phyloP scores from a whole-genome alignment of 1,284 basidiomycete genomes.

The Cryptococcus floricola region DNA sequence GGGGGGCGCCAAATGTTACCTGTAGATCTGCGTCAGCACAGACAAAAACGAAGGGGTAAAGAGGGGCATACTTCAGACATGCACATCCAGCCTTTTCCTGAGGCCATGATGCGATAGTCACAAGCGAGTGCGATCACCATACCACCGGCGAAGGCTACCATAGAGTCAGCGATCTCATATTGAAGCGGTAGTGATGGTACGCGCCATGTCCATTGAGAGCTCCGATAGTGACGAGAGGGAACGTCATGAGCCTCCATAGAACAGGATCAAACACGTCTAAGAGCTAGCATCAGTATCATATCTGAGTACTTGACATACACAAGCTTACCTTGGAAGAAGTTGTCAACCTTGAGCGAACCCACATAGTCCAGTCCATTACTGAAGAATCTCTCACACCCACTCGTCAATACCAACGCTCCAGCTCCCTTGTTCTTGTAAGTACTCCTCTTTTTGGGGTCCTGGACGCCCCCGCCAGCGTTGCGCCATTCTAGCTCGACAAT shows the following conservation, averaged over 20 bases:
- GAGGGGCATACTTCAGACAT: constrained; percentile 77
- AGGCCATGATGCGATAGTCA: constrained; percentile 88
- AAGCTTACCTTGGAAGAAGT: constrained; percentile 68
- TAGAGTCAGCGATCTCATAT: not conserved
- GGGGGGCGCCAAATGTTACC: constrained; percentile 76
- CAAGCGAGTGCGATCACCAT: constrained; percentile 75
- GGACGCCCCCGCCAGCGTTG: constrained; percentile 51
- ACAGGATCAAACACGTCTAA: constrained; percentile 47
- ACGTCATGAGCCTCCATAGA: constrained; percentile 45
- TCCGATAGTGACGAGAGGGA: constrained; percentile 62
- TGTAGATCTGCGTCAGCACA: constrained; percentile 31
- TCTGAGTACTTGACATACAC: not conserved
- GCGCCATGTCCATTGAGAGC: constrained; percentile 78
- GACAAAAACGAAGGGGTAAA: not conserved
- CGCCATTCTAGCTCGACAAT: constrained; percentile 76
- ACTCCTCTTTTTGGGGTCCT: constrained; percentile 46
- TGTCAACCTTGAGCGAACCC: constrained; percentile 59
- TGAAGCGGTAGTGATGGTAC: constrained; percentile 4
- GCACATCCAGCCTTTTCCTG: constrained; percentile 73
- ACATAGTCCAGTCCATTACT: constrained; percentile 79
- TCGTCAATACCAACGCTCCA: constrained; percentile 72
- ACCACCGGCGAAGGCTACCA: constrained; percentile 71
- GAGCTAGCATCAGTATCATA: not conserved
- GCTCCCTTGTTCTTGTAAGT: constrained; percentile 49
- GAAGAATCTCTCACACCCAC: constrained; percentile 79